phyloP scores from a whole-genome alignment of 192 early-diverging fungal species.

The Polychytrium aggregatum region DNA sequence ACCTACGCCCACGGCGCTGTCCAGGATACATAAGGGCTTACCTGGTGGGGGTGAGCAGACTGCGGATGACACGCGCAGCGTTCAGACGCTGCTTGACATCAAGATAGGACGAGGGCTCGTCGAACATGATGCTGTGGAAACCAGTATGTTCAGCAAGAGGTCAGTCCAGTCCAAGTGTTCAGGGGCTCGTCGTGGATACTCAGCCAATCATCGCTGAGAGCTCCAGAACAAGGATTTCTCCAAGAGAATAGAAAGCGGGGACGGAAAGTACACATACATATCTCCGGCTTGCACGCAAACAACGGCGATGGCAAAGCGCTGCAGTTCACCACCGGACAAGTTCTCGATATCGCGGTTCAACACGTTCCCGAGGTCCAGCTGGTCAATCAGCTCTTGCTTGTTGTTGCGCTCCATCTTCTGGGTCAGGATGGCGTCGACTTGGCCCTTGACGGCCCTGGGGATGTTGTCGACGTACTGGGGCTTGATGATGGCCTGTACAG shows the following conservation, averaged over 20 bases:
- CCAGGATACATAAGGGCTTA: slow-evolving; percentile 14
- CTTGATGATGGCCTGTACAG: slow-evolving; percentile 92
- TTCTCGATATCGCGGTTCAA: slow-evolving; percentile 71
- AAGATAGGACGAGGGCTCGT: slow-evolving; percentile 94
- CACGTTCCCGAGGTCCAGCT: slow-evolving; percentile 70
- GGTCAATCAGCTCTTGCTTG: slow-evolving; percentile 58
- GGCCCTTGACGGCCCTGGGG: slow-evolving; percentile 66
- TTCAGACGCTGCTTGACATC: slow-evolving; percentile 99
- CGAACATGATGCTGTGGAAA: slow-evolving; percentile 91
- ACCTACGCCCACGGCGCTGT: too few relatives aligned
- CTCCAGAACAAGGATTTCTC: too few relatives aligned
- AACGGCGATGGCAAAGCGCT: slow-evolving; percentile 92
- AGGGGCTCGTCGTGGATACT: too few relatives aligned
- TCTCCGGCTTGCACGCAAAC: slow-evolving; percentile 73
- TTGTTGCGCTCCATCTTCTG: slow-evolving; percentile 66
- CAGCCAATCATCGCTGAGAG: too few relatives aligned
- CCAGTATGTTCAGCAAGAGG: too few relatives aligned
- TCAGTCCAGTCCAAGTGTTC: too few relatives aligned
- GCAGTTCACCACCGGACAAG: slow-evolving; percentile 92
- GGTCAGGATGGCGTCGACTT: slow-evolving; percentile 61
- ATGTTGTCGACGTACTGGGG: slow-evolving; percentile 93
- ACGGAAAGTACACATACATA: slow-evolving; percentile 59
- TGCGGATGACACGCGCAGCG: slow-evolving; percentile 84
- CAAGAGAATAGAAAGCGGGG: too few relatives aligned
- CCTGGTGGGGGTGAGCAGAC: slow-evolving; percentile 52